Conservation (phyloP, 1,139 yeast genomes). For the Geotrichum citri-aurantii region DNA sequence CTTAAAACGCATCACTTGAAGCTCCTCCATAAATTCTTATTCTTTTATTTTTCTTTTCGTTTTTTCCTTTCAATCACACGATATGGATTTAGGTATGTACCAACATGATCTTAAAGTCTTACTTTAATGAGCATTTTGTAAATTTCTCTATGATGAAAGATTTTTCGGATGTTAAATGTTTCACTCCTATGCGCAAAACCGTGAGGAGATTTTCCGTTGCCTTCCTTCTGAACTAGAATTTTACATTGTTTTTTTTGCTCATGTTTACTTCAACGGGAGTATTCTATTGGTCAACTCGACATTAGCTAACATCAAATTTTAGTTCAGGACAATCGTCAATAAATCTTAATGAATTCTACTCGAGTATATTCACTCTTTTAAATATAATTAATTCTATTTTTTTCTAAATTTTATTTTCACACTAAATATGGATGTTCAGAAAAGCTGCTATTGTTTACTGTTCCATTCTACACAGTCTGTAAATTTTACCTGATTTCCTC, state of each 20-base stretch:
- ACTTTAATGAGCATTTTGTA: background rate
- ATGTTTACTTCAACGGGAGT: background rate
- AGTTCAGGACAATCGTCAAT: background rate
- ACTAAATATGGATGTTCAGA: no score
- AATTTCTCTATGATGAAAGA: constrained; percentile 17
- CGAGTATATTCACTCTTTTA: background rate
- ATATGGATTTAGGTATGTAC: background rate
- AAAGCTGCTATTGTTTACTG: constrained; percentile 15
- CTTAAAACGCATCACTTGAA: background rate
- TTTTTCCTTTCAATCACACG: background rate
- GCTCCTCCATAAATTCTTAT: background rate
- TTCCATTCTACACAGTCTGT: constrained; percentile 75
- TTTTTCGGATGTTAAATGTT: constrained; percentile 17
- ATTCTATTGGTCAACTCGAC: background rate
- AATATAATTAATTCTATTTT: background rate
- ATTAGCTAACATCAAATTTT: background rate
- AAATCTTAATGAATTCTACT: background rate
- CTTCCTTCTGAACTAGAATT: constrained; percentile 16
- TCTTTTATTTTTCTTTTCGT: background rate
- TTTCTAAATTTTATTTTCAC: background rate
- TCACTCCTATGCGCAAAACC: constrained; percentile 17
- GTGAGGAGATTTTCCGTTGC: constrained; percentile 19
- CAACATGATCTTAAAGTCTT: background rate
- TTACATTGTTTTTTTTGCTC: background rate
- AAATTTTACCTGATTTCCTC: constrained; percentile 74